These are phyloP conservation scores for Dryas drummondii DNA, from an alignment of 306 rosid species.

Conservation along the genomic window DNA sequence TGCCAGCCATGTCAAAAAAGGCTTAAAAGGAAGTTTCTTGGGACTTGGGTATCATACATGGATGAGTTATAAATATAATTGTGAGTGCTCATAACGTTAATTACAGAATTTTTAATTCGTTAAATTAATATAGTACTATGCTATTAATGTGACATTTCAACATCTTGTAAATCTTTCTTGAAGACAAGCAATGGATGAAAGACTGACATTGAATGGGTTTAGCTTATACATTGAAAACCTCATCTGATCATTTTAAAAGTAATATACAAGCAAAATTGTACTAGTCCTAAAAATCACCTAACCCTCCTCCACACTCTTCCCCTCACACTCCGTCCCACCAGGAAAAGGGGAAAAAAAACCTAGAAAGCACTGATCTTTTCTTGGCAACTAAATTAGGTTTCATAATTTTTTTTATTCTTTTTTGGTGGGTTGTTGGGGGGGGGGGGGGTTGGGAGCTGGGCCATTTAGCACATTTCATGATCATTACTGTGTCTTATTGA, in stretches of 20 bases:
- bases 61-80: neutral
- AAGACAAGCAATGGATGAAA: slow-evolving; percentile 7
- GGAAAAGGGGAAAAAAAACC: neutral
- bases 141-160: neutral
- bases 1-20: neutral
- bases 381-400: neutral
- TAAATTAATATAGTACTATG: neutral
- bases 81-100: neutral
- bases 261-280: neutral
- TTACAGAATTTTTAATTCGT: neutral
- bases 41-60: neutral
- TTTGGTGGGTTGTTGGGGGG: neutral
- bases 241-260: neutral
- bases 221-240: neutral
- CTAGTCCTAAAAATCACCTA: neutral
- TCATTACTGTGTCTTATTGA: slow-evolving; percentile 13
- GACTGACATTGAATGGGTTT: neutral
- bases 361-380: neutral
- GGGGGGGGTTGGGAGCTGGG: neutral
- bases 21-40: neutral
- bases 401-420: neutral
- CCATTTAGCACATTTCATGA: neutral
- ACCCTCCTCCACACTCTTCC: neutral
- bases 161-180: neutral
- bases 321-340: too few species aligned